phyloP scores from a whole-genome alignment of 371 early-diverging fungal genomes.

The Mortierella sp. region DNA sequence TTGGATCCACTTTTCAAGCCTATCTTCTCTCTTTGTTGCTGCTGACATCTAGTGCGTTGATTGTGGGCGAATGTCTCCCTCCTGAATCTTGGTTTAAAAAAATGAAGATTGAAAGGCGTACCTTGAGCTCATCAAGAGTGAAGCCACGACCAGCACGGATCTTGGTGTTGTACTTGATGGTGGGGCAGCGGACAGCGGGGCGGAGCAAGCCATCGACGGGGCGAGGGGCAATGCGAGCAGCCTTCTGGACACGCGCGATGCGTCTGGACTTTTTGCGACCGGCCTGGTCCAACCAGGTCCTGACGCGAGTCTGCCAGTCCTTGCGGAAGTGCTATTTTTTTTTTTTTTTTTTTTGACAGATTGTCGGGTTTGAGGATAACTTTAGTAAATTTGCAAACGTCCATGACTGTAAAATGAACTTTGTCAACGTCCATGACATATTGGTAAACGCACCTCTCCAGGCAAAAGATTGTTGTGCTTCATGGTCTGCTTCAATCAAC shows the following conservation, averaged over 20 bases:
- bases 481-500: conserved; percentile 56
- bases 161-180: conserved; percentile 99
- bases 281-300: conserved; percentile 99
- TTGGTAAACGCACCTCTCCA: conserved; percentile 74
- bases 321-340: conserved; percentile 93
- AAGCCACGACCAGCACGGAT: conserved; percentile 99
- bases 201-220: conserved; percentile 98
- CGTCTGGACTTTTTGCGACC: conserved; percentile 95
- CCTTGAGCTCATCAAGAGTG: conserved; percentile 98
- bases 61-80: too few species aligned
- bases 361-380: conserved; percentile 90
- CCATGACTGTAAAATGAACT: conserved; percentile 99
- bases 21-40: too few species aligned
- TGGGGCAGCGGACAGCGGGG: conserved; percentile 98
- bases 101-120: conserved; percentile 43
- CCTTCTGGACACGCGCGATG: conserved; percentile 93
- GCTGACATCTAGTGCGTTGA: too few species aligned
- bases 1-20: too few species aligned
- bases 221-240: conserved; percentile 95
- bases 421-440: conserved; percentile 97
- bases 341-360: background rate
- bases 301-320: conserved; percentile 97
- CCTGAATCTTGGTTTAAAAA: background rate
- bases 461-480: conserved; percentile 99
- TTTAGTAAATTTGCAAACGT: conserved; percentile 86